These are phyloP conservation scores for Suhomyces bribrorum DNA, from an alignment of 1,139 yeast genomes.

Conservation along the genomic window DNA sequence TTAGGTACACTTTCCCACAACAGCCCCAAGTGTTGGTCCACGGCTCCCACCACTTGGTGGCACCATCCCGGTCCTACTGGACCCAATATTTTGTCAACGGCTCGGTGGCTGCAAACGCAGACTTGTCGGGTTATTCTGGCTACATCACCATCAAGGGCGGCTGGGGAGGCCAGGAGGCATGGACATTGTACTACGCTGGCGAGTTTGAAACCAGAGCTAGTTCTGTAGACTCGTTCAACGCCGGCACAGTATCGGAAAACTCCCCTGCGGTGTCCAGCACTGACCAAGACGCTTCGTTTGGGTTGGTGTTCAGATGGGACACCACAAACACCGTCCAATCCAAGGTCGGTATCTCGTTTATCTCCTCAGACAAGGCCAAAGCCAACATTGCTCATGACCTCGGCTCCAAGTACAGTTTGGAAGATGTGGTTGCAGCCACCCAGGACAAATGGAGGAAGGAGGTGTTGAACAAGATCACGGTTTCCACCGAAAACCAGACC, in stretches of 20 bases:
- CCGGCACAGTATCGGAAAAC: too few relatives aligned
- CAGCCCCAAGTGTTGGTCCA: constrained; percentile 25
- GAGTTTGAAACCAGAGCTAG: constrained; percentile 24
- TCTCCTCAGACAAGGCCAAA: constrained; percentile 33
- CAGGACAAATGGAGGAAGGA: constrained; percentile 28
- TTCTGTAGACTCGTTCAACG: too few relatives aligned
- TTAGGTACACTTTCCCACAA: constrained; percentile 24
- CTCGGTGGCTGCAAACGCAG: constrained; percentile 20
- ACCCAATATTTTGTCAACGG: constrained; percentile 33
- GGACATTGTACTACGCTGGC: constrained; percentile 34
- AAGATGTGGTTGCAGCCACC: constrained; percentile 22
- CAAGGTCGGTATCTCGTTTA: constrained; percentile 37
- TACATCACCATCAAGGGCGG: constrained; percentile 30
- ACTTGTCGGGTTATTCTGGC: constrained; percentile 26
- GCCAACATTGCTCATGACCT: constrained; percentile 26
- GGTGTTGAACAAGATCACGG: constrained; percentile 25
- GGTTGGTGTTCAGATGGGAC: constrained; percentile 24
- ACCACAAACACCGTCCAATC: constrained; percentile 15
- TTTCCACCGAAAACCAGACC: constrained; percentile 23
- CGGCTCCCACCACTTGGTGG: constrained; percentile 29
- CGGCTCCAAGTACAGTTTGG: constrained; percentile 20
- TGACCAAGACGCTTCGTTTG: constrained; percentile 22
- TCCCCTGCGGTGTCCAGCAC: constrained; percentile 10
- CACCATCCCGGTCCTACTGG: constrained; percentile 34
- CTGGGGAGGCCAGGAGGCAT: constrained; percentile 32